Base-by-base conservation (phyloP, 768 basidiomycete genomes). In the Podaxis sp. region DNA sequence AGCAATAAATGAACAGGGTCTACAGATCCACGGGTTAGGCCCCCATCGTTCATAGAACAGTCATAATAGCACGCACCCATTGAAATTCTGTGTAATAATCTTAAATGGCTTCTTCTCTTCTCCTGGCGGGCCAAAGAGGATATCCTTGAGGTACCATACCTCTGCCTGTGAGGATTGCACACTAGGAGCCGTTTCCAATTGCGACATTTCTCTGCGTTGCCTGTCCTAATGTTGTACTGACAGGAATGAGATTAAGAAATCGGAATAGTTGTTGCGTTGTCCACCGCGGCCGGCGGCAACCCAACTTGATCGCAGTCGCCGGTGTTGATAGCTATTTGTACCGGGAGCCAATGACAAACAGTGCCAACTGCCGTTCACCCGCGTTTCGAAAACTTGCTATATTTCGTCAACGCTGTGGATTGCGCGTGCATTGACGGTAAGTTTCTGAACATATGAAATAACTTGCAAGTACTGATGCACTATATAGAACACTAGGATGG, bases 1-100 rank as follows among this genome's bases (percentile, higher is more conserved):
- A 28, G 93, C 94, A 68, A 96, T 93, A 66, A 96, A 91, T 0
- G 92, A 94, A 70, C 94, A 96, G 8, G 94, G 93, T 8, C 94
- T 95, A 70, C 46, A 64, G 60, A 52, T 51, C 53, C 30, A 52
- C 30, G 7, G 53, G 54, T 26, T 28, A 51, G 26, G 2, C 4
- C 24, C 1, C 24, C 8, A 0, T 0, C 26, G 19, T 15, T 8
- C 22, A 19, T 24, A 51, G n/a, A 51, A 51, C n/a, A 44, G 24
- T 13, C 19, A 38, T n/a, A 8, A 17, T 15, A 19, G 13, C 39
- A 79, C 87, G 63, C 61, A 91, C 92, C 92, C 91, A 68, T 93
- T 93, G 68, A 85, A 90, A 68, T 92, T 92, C 74, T 93, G 91
- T 0, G 90, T 92, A 57, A 93, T 87, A 63, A 93, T 87, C 70